Evolutionary conservation across 78 protist genomes (phyloP).

Genomic region (Speleostelium caveatum): DNA sequence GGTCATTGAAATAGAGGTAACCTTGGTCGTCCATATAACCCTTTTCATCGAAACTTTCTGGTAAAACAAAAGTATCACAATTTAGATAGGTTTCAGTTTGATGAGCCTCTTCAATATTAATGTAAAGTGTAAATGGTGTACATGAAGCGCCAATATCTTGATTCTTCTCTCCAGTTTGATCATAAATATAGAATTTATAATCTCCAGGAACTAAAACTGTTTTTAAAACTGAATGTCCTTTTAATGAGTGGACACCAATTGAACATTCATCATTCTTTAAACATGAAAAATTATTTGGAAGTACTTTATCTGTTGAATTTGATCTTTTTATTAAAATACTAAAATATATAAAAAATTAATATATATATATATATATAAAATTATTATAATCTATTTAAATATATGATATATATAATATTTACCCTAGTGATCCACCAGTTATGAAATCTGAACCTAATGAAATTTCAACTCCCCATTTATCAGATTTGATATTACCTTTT

Average conservation of each 20-base stretch:
- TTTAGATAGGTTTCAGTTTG: slow-evolving; percentile 42
- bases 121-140: slow-evolving; percentile 31
- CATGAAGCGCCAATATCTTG: not conserved
- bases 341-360: no score
- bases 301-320: no score
- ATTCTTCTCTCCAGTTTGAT: slow-evolving; percentile 52
- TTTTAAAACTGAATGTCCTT: slow-evolving; percentile 28
- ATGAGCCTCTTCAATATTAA: slow-evolving; percentile 43
- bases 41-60: slow-evolving; percentile 10
- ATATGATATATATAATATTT: no score
- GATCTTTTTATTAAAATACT: no score
- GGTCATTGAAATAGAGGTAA: slow-evolving; percentile 38
- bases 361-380: not conserved
- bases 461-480: slow-evolving; percentile 58
- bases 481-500: not conserved
- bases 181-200: slow-evolving; percentile 31
- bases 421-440: slow-evolving; percentile 71
- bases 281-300: slow-evolving; percentile 2
- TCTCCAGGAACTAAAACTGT: slow-evolving; percentile 46
- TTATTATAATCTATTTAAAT: not conserved
- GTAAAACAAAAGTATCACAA: slow-evolving; percentile 26
- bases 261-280: slow-evolving; percentile 29
- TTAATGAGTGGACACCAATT: slow-evolving; percentile 42
- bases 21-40: slow-evolving; percentile 65
- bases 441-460: slow-evolving; percentile 52